Base-by-base conservation (phyloP, 805 yeast species). In the Danielia reshetovae region DNA sequence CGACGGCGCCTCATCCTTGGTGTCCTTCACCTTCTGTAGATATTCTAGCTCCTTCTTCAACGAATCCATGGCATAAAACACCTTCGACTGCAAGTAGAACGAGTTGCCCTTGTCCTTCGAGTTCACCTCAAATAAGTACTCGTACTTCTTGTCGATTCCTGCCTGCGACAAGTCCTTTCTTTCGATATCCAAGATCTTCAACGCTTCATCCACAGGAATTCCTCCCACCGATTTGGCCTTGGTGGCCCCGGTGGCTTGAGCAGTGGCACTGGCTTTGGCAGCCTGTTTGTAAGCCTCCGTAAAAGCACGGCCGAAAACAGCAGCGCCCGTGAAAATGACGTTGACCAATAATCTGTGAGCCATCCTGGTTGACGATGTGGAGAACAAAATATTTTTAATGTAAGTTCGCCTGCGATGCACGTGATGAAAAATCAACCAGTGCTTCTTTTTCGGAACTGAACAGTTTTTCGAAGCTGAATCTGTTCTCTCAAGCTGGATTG, bases 271-370 rank as follows among this genome's bases (percentile, higher is more conserved):
- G 35, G 89, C 89, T 34, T 90, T 85, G 12, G 97, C 96, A 2
- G 95, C 95, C 65, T 93, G 97, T 53, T 81, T 84, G 71, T 90
- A 93, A 0, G 98, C 97, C 59, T 88, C 95, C n/a, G 87, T 74
- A 59, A 93, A 93, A 0, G 98, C 98, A 49, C 85, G 77, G 38
- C 97, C 97, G 55, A 93, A 88, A 19, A 90, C 97, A 49, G 86
- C 81, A 4, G 97, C 94, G 38, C 97, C 97, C 7, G 97, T 89
- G 53, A 89, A 76, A 31, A 88, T 74, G 45, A 93, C 96, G 61
- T 85, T 90, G 45, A 85, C 86, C 36, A 90, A 55, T 38, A 94
- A 74, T 69, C 97, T 79, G 60, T 93, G 96, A 43, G 98, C 97
- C 97, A 68, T 67, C n/a, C n/a, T n/a, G n/a, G n/a, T 26, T 36